Base-by-base conservation (phyloP, 2,329 filamentous ascomycete species). In the Ophiostoma himal-ulmi region DNA sequence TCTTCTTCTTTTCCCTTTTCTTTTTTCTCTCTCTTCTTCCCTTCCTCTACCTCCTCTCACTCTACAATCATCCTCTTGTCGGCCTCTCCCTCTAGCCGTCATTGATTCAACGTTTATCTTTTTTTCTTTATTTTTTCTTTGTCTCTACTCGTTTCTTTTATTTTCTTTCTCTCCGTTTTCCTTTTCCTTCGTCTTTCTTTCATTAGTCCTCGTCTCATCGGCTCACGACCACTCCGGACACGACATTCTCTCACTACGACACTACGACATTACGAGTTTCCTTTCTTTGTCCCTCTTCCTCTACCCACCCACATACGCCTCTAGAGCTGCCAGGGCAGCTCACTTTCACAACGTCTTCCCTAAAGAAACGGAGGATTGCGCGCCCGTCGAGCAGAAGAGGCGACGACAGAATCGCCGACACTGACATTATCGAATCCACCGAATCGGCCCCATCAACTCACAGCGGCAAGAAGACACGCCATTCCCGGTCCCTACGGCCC, bases 261-360 rank as follows among this genome's bases (percentile, higher is more conserved):
- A 20, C 44, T 48, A 17, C 13, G 13, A 10, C n/a, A 57, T n/a
- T n/a, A 65, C 62, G 62, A 39, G 11, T 37, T 30, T 36, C 60
- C 60, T 64, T 57, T 64, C 30, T 39, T 48, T 48, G 44, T 48
- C 44, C 60, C 30, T 36, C 20, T 44, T 41, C 70, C 69, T 68
- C 75, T 74, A n/a, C 20, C 8, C 22, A 22, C 36, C 17, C 62
- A 39, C 34, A 17, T 22, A n/a, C 62, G 11, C 52, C 71, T 74
- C 77, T 76, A 80, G 86, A 88, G 86, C 86, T 88, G 86, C 86
- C 76, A 75, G 79, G 79, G 87, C 87, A 89, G 88, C 88, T 89
- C 88, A 81, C 84, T 79, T 83, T 85, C 88, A 90, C 85, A 80
- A 90, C 88, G 88, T 89, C 87, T 87, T 89, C 86, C 83, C 84